A percentile compares a stretch with the other conserved stretches of the same genome.
phyloP scores from a whole-genome alignment of 2,329 filamentous ascomycete species.

The Epichloe hybrida region DNA sequence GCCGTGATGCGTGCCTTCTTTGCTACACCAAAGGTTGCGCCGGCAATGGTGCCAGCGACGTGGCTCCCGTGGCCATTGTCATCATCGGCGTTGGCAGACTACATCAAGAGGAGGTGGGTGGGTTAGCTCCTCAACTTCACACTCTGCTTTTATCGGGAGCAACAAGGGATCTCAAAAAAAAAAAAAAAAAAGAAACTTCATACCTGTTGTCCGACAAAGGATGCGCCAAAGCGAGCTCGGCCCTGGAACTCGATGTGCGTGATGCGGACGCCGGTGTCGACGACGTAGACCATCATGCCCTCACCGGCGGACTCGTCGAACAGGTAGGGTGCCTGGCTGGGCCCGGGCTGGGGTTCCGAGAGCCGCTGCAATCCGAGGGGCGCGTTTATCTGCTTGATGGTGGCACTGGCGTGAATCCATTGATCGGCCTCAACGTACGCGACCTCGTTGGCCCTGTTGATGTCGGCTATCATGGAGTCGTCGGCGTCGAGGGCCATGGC shows the following conservation, averaged over 20 bases:
- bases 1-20: constrained; percentile 40
- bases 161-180: constrained; percentile 5
- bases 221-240: constrained; percentile 38
- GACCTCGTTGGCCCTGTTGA: constrained; percentile 35
- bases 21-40: constrained; percentile 47
- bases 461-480: constrained; percentile 33
- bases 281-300: constrained; percentile 47
- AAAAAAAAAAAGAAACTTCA: constrained; percentile 7
- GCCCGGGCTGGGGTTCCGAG: constrained; percentile 27
- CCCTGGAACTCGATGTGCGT: constrained; percentile 43
- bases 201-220: constrained; percentile 35
- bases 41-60: constrained; percentile 48
- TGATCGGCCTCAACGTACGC: constrained; percentile 42
- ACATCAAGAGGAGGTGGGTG: background rate
- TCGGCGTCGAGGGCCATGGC: constrained; percentile 40
- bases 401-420: constrained; percentile 27
- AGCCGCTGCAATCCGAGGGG: constrained; percentile 40
- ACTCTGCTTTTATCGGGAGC: background rate
- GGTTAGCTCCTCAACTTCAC: background rate
- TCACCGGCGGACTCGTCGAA: constrained; percentile 39
- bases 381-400: constrained; percentile 38
- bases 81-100: constrained; percentile 23
- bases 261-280: constrained; percentile 50
- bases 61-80: constrained; percentile 52
- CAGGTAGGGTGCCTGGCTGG: constrained; percentile 21